These are phyloP conservation scores for Arctium minus DNA, from an alignment of 129 eudicot genomes.

Conservation along the genomic window DNA sequence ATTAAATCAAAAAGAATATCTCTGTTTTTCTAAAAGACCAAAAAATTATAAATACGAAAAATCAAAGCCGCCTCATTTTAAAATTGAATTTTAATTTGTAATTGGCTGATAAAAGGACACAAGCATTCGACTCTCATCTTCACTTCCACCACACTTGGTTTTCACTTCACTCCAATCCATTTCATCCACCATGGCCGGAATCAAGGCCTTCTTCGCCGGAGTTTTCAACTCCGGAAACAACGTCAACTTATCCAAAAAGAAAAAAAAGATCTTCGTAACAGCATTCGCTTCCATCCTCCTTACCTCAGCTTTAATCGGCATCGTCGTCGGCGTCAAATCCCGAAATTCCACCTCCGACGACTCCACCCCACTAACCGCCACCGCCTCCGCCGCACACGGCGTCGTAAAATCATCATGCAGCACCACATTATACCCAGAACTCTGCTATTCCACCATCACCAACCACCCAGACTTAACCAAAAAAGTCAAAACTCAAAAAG, in stretches of 20 bases:
- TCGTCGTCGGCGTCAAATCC: constrained; percentile 50
- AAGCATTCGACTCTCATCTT: constrained; percentile 6
- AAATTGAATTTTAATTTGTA: neutral
- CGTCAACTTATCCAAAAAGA: constrained; percentile 23
- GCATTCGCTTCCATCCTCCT: constrained; percentile 43
- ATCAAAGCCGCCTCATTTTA: neutral
- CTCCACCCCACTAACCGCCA: constrained; percentile 1
- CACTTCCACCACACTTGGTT: neutral
- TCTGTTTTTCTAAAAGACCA: neutral
- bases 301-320: constrained; percentile 47
- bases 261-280: constrained; percentile 35
- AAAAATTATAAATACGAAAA: neutral
- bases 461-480: constrained; percentile 32
- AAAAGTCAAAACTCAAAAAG: constrained; percentile 46
- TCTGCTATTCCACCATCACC: constrained; percentile 65
- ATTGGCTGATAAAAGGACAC: constrained; percentile 19
- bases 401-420: constrained; percentile 63
- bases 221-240: constrained; percentile 25
- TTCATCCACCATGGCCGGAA: neutral
- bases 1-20: too few relatives aligned
- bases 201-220: constrained; percentile 33
- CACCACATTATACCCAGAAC: constrained; percentile 65
- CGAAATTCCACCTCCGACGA: neutral
- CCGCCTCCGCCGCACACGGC: constrained; percentile 42
- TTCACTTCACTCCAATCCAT: neutral